Base-by-base conservation (phyloP, 192 early-diverging fungal genomes). In the Glomus cerebriforme region DNA sequence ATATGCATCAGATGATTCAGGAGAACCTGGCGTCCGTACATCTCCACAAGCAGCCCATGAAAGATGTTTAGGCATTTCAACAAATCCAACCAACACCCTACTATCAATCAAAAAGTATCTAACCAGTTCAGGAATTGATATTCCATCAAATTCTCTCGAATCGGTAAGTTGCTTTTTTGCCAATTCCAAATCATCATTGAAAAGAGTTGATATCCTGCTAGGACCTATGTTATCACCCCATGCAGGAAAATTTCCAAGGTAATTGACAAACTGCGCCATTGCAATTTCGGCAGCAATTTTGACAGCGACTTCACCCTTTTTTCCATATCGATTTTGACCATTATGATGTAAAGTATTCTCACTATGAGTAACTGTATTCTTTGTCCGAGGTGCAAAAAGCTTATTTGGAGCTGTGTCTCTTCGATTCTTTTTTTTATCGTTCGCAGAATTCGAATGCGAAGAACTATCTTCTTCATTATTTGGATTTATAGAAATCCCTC, bases 241-340 rank as follows among this genome's bases (percentile, higher is more conserved):
- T 4, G 91, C 88, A 59, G 93, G 90, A 82, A 93, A 95, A 73
- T 91, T 87, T 8, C 92, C 92, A 3, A 94, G 81, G 64, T 91
- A 89, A 78, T 92, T 94, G 60, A 90, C 80, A 65, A 96, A 84
- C 54, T 90, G 87, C 1, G 87, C 83, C 88, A 96, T 86, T 37
- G 89, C 90, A 65, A 88, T 85, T 47, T 96, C 95, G 1, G 95
- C 93, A 8, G 92, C 90, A 70, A 86, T 83, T 70, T 95, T 92
- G 6, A 96, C 90, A 37, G 79, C 34, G 37, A 78, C 45, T 83
- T 86, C 39, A 78, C 82, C 79, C 79, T 77, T 78, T 27, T 69
- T 78, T 10, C 65, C 47, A 47, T 34, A 65, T 31, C 31, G 64
- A 37, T 47, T 35, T 59, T 47, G 31, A n/a, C 19, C 31, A 24